A percentile compares a stretch with the other conserved stretches of the same genome.
Conservation (phyloP, 2,329 filamentous ascomycete genomes). For the Cytospora paraplurivora region DNA sequence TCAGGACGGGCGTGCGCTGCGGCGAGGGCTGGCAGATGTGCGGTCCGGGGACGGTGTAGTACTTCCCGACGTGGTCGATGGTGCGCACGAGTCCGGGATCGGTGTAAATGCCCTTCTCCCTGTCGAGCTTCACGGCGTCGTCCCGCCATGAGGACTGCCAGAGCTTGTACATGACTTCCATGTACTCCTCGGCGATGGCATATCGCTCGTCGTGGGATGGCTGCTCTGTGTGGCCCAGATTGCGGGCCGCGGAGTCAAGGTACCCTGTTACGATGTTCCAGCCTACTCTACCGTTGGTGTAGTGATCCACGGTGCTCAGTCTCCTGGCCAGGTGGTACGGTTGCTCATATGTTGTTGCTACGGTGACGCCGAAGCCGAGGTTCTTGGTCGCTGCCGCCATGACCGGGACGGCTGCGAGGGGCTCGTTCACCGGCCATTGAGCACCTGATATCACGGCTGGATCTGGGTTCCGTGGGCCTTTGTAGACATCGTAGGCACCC, state of each 20-base stretch:
- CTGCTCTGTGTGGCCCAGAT: constrained; percentile 53
- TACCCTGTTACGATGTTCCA: constrained; percentile 73
- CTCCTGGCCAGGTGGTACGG: constrained; percentile 69
- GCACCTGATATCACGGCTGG: constrained; percentile 64
- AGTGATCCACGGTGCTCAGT: constrained; percentile 67
- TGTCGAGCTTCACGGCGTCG: constrained; percentile 64
- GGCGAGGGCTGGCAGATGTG: constrained; percentile 64
- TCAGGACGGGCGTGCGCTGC: constrained; percentile 64
- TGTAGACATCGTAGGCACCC: constrained; percentile 72
- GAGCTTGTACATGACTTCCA: constrained; percentile 67
- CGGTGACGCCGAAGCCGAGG: constrained; percentile 70
- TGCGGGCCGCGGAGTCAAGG: constrained; percentile 68
- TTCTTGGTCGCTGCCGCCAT: constrained; percentile 71
- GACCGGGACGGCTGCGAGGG: constrained; percentile 63
- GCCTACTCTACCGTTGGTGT: constrained; percentile 62
- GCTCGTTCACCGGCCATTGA: constrained; percentile 73
- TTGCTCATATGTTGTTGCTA: constrained; percentile 70
- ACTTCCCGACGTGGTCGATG: constrained; percentile 68
- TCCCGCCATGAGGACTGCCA: constrained; percentile 62
- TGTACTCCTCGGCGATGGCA: constrained; percentile 63
- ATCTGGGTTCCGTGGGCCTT: constrained; percentile 56
- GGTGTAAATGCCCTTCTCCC: constrained; percentile 59
- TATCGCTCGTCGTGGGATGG: constrained; percentile 66
- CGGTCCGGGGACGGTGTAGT: constrained; percentile 63
- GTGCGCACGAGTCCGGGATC: constrained; percentile 55